Conservation (phyloP, 148 eudicot species). For the Rhododendron griersonianum region DNA sequence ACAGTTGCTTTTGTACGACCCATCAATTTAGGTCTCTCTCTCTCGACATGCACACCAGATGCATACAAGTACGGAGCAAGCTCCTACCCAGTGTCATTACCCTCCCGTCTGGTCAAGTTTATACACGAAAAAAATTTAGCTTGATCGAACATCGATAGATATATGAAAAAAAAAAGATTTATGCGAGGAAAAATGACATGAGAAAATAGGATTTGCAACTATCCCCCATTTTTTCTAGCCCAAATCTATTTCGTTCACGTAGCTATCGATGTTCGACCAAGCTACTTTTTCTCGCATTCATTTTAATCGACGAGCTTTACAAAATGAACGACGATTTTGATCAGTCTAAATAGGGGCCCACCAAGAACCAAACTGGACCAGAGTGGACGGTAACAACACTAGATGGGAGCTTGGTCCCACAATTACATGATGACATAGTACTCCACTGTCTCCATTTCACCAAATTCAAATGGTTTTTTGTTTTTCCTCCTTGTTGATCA, state of each 20-base stretch:
- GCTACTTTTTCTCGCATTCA: background rate
- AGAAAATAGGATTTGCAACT: background rate
- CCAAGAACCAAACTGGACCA: background rate
- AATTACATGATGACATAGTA: background rate
- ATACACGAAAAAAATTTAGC: no score
- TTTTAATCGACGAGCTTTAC: background rate
- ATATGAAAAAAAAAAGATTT: background rate
- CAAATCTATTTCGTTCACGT: background rate
- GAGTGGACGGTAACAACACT: background rate
- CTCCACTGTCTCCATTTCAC: background rate
- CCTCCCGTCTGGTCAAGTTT: background rate
- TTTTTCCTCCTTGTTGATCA: background rate
- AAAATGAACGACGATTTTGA: no score
- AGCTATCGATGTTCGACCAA: background rate
- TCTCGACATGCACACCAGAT: background rate
- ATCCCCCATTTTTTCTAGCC: background rate
- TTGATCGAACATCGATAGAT: background rate
- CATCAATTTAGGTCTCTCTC: constrained; percentile 1
- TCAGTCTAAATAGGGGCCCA: background rate
- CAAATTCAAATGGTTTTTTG: background rate
- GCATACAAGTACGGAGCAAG: background rate
- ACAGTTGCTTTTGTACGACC: background rate
- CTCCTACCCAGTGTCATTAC: background rate
- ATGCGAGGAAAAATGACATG: no score
- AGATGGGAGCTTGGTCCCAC: background rate